A percentile compares a stretch with the other conserved stretches of the same genome.
These are phyloP conservation scores for Forsythia viridissima DNA, from an alignment of 257 asterid species.

Conservation along the genomic window DNA sequence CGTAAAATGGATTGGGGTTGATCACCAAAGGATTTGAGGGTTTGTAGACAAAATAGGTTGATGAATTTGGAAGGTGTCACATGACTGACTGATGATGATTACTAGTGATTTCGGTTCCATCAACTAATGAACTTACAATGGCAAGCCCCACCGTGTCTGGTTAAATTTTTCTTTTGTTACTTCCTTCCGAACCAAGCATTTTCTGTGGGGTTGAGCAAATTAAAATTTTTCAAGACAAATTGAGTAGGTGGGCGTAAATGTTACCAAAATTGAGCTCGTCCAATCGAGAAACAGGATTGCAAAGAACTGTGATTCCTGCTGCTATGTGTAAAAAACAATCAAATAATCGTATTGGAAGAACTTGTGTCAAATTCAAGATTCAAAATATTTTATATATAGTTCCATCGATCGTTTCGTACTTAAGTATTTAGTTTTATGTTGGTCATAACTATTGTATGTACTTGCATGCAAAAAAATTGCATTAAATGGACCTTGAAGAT, in stretches of 20 bases:
- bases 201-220: background rate
- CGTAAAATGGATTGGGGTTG: background rate
- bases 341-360: too few relatives aligned
- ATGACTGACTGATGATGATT: background rate
- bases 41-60: background rate
- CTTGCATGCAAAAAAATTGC: background rate
- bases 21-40: background rate
- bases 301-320: too few relatives aligned
- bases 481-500: background rate
- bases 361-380: too few relatives aligned
- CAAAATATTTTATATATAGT: too few relatives aligned
- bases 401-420: too few relatives aligned
- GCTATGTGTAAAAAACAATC: too few relatives aligned
- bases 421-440: too few relatives aligned
- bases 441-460: too few relatives aligned
- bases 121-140: background rate
- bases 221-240: too few relatives aligned
- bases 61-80: background rate
- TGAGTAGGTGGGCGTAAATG: too few relatives aligned
- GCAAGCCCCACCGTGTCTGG: conserved; percentile 15
- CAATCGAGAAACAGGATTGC: too few relatives aligned
- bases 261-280: too few relatives aligned
- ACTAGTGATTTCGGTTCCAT: background rate
- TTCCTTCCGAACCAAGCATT: background rate
- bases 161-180: background rate